These are phyloP conservation scores for Aegilops tauschii DNA, from an alignment of 176 grass and related monocot genomes.

Conservation along the genomic window DNA sequence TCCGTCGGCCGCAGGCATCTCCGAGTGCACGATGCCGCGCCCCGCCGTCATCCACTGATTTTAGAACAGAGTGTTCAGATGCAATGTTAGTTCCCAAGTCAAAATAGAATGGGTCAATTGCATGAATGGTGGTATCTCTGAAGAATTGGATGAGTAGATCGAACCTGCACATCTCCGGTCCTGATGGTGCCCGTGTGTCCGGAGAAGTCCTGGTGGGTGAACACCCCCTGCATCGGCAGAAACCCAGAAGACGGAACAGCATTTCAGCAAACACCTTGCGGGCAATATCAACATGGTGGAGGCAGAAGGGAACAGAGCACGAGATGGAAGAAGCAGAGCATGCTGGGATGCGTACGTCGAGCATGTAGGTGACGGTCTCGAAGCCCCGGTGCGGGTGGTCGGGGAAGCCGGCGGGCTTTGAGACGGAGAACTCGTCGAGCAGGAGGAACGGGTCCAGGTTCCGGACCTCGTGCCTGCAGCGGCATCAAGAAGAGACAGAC, in stretches of 20 bases:
- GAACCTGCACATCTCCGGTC: conserved; percentile 71
- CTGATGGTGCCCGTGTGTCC: conserved; percentile 80
- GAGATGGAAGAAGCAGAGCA: neutral
- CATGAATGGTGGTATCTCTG: neutral
- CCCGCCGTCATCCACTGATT: conserved; percentile 91
- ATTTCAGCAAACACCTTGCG: conserved; percentile 49
- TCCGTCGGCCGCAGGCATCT: conserved; percentile 61
- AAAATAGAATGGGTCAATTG: neutral
- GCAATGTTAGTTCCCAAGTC: neutral
- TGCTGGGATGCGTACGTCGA: conserved; percentile 28
- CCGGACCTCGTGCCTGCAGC: conserved; percentile 57
- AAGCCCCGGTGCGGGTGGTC: conserved; percentile 88
- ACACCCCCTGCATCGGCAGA: conserved; percentile 49
- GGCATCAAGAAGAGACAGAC: neutral
- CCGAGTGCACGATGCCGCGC: conserved; percentile 76
- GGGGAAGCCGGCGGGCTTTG: conserved; percentile 71
- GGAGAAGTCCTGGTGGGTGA: conserved; percentile 83
- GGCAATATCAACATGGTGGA: neutral
- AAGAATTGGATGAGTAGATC: neutral
- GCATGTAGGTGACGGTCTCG: conserved; percentile 91
- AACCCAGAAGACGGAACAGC: no score
- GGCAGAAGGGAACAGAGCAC: no score
- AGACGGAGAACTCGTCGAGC: conserved; percentile 78
- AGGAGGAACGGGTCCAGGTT: conserved; percentile 80
- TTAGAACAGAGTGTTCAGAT: neutral